Conservation (phyloP, 1,284 basidiomycete genomes). For the Schizopora paradoxa region DNA sequence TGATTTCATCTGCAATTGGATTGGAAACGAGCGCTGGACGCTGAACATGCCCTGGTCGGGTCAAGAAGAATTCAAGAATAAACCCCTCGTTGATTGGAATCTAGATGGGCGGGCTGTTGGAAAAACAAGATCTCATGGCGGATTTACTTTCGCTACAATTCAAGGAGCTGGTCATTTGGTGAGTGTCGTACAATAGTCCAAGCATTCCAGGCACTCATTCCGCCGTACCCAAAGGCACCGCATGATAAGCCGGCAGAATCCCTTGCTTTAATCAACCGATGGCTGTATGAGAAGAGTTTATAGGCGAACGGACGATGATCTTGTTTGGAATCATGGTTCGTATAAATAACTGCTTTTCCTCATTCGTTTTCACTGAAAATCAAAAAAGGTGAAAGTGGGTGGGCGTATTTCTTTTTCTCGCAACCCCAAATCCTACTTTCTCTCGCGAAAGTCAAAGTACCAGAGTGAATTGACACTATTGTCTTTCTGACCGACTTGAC, state of each 20-base stretch:
- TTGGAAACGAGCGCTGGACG: slow-evolving; percentile 35
- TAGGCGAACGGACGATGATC: neutral
- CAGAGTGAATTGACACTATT: too few relatives aligned
- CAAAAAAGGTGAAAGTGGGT: too few relatives aligned
- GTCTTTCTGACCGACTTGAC: too few relatives aligned
- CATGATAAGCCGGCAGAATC: slow-evolving; percentile 25
- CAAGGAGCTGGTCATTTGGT: slow-evolving; percentile 25
- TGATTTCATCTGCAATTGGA: slow-evolving; percentile 39
- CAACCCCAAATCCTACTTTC: too few relatives aligned
- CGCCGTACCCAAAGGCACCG: slow-evolving; percentile 20
- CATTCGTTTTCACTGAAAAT: too few relatives aligned
- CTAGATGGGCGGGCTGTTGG: slow-evolving; percentile 19
- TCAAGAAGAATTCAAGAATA: slow-evolving; percentile 31
- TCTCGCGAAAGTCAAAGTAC: too few relatives aligned
- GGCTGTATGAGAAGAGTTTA: slow-evolving; percentile 19
- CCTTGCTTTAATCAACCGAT: slow-evolving; percentile 26
- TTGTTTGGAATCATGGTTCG: too few relatives aligned
- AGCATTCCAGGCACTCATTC: neutral
- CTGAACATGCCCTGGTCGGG: slow-evolving; percentile 35
- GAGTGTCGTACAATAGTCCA: neutral
- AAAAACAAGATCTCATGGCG: slow-evolving; percentile 17
- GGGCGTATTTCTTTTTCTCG: too few relatives aligned
- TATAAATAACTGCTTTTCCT: too few relatives aligned
- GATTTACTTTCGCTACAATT: slow-evolving; percentile 22
- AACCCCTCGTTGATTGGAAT: slow-evolving; percentile 32